Conservation (phyloP, 495 filamentous ascomycete genomes). For the Neurospora pannonica region DNA sequence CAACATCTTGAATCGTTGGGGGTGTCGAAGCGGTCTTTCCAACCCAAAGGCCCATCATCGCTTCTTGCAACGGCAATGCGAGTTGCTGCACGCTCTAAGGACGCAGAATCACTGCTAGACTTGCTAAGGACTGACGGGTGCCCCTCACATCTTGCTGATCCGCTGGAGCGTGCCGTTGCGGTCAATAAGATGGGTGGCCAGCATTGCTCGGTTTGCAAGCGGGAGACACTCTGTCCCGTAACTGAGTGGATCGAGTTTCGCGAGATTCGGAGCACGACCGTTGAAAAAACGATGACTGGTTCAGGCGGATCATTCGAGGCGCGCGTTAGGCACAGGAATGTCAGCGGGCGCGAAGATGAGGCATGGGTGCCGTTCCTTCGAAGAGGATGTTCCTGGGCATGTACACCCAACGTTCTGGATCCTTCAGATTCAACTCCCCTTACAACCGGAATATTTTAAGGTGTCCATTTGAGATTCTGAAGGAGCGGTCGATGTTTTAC, state of each 20-base stretch:
- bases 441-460: background rate
- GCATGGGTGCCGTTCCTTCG: conserved; percentile 51
- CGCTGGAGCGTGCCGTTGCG: conserved; percentile 6
- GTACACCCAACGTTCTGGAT: conserved; percentile 29
- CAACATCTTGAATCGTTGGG: background rate
- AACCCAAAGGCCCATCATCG: conserved; percentile 11
- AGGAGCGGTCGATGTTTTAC: background rate
- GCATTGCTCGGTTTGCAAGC: conserved; percentile 16
- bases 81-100: background rate
- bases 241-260: conserved; percentile 26
- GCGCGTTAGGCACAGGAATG: background rate
- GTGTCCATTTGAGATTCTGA: background rate
- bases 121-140: background rate
- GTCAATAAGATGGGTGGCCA: conserved; percentile 10
- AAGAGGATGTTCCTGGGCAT: conserved; percentile 57
- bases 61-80: conserved; percentile 17
- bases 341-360: conserved; percentile 10
- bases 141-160: background rate
- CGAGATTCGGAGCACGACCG: background rate
- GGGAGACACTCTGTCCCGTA: conserved; percentile 13
- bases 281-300: background rate
- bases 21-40: background rate
- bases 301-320: background rate
- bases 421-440: background rate
- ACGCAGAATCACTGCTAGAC: conserved; percentile 1